Conservation (phyloP, 495 filamentous ascomycete species). For the Lichenothelia convexa region DNA sequence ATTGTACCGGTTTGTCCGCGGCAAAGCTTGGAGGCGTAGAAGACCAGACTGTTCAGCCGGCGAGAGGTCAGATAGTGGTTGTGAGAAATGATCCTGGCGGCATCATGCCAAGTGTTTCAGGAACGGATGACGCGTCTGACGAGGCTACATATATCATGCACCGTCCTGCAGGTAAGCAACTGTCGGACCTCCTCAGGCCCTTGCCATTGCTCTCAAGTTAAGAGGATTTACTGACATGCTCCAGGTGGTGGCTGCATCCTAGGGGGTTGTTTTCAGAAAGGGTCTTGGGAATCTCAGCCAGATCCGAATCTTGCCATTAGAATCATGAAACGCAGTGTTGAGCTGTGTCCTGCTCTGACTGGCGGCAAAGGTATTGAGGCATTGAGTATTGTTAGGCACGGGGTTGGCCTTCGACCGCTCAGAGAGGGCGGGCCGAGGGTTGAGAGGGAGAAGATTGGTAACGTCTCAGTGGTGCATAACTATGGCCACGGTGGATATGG, state of each 20-base stretch:
- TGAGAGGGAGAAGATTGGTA: constrained; percentile 59
- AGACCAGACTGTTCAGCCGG: constrained; percentile 57
- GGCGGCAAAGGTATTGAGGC: constrained; percentile 60
- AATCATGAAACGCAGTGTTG: constrained; percentile 76
- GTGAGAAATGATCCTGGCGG: constrained; percentile 60
- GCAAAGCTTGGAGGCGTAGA: constrained; percentile 62
- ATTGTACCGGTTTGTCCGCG: constrained; percentile 69
- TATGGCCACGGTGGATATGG: constrained; percentile 93
- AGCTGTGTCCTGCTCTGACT: constrained; percentile 52
- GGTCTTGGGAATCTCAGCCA: constrained; percentile 63
- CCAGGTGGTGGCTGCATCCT: constrained; percentile 55
- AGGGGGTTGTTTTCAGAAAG: constrained; percentile 71
- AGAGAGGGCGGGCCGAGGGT: constrained; percentile 60
- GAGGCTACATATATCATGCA: constrained; percentile 84
- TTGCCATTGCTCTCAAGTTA: not conserved
- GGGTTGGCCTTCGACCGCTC: constrained; percentile 68
- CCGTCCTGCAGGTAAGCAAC: constrained; percentile 44
- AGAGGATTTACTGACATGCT: not conserved
- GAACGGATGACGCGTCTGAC: constrained; percentile 62
- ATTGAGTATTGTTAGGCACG: constrained; percentile 72
- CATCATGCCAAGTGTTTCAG: constrained; percentile 49
- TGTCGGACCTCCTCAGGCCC: not conserved
- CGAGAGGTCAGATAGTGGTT: constrained; percentile 71
- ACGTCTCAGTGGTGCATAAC: constrained; percentile 72
- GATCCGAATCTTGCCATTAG: constrained; percentile 66